These are phyloP conservation scores for Serendipita sp. DNA, from an alignment of 1,284 basidiomycete species.

Conservation along the genomic window DNA sequence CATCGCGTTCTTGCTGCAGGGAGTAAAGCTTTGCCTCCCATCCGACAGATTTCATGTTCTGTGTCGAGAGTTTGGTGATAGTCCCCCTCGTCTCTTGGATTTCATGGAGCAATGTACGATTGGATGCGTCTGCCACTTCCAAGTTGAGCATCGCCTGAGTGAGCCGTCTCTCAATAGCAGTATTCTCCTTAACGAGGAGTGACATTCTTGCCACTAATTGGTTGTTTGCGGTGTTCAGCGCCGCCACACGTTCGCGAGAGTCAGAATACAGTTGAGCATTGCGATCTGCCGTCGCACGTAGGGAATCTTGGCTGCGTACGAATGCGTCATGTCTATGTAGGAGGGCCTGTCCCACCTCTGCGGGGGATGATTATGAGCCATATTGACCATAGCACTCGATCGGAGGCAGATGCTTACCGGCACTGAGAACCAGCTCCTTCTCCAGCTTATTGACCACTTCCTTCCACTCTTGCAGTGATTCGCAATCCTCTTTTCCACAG, in stretches of 20 bases:
- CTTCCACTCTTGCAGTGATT: slow-evolving; percentile 48
- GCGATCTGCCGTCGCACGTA: slow-evolving; percentile 19
- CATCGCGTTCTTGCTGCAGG: slow-evolving; percentile 61
- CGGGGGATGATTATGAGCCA: neutral
- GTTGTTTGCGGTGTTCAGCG: slow-evolving; percentile 16
- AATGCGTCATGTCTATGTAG: slow-evolving; percentile 78
- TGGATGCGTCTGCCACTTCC: slow-evolving; percentile 69
- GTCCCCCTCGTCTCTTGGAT: slow-evolving; percentile 62
- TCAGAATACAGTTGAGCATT: slow-evolving; percentile 4
- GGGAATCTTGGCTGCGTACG: slow-evolving; percentile 55
- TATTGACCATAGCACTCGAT: neutral
- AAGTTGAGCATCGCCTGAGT: slow-evolving; percentile 70
- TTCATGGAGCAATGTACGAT: slow-evolving; percentile 59
- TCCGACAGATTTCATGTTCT: slow-evolving; percentile 53
- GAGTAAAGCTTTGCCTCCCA: slow-evolving; percentile 52
- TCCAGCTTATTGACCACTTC: slow-evolving; percentile 54
- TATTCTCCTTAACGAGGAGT: slow-evolving; percentile 42
- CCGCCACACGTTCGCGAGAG: neutral
- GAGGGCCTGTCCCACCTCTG: slow-evolving; percentile 86
- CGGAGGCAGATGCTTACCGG: slow-evolving; percentile 39
- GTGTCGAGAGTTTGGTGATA: slow-evolving; percentile 53
- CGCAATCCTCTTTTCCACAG: slow-evolving; percentile 50
- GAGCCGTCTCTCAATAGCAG: slow-evolving; percentile 57
- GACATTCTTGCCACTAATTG: slow-evolving; percentile 19
- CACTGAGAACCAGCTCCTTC: slow-evolving; percentile 63